Conservation (phyloP, 208 protist species). For the Acanthamoeba healyi region DNA sequence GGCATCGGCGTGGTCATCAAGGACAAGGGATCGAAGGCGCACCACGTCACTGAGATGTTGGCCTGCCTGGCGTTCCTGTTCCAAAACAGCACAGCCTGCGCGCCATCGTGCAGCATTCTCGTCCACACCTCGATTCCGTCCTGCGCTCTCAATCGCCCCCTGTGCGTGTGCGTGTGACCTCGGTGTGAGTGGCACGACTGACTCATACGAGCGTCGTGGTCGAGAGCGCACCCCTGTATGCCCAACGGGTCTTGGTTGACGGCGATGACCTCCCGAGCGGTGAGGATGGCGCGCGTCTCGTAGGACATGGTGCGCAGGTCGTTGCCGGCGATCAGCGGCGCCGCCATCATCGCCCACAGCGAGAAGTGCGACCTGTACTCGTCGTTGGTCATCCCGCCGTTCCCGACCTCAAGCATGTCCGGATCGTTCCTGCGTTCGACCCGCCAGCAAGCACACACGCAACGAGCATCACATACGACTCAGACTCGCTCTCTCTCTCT, state of each 20-base stretch:
- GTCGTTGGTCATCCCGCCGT: slow-evolving; percentile 31
- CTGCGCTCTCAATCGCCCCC: neutral
- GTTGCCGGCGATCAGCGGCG: slow-evolving; percentile 65
- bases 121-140: slow-evolving; percentile 15
- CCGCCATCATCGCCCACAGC: slow-evolving; percentile 65
- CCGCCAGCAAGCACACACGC: too few species aligned
- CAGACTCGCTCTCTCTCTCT: too few species aligned
- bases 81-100: slow-evolving; percentile 12
- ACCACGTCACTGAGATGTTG: slow-evolving; percentile 27
- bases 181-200: too few species aligned
- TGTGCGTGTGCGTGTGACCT: neutral
- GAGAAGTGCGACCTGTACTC: slow-evolving; percentile 53
- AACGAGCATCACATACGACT: too few species aligned
- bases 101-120: neutral
- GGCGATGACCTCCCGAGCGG: slow-evolving; percentile 76
- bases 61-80: neutral
- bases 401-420: slow-evolving; percentile 69
- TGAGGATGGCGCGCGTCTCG: slow-evolving; percentile 37
- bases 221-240: slow-evolving; percentile 48
- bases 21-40: neutral
- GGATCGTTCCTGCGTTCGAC: slow-evolving; percentile 42
- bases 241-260: slow-evolving; percentile 83
- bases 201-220: too few species aligned
- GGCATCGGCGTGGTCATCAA: neutral
- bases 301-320: neutral